Base-by-base conservation (phyloP, 108 stramenopile species). In the Conticribra guillardii region DNA sequence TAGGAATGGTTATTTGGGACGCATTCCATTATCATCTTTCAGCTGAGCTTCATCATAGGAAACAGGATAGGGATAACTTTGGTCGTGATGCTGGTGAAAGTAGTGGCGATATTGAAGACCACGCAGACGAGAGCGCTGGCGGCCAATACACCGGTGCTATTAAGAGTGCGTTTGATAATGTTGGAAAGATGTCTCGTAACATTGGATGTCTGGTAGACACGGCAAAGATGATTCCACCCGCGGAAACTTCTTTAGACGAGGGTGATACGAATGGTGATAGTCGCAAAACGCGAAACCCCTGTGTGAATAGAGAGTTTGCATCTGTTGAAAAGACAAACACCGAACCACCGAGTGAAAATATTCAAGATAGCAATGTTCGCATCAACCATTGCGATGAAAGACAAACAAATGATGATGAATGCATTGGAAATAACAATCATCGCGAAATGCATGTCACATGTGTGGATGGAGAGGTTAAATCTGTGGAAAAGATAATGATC, bases 1-100 rank as follows among this genome's bases (percentile, higher is more conserved):
- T 76, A 41, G 75, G 75, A 27, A 63, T 76, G 60, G 34, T 76
- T 5, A 61, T 64, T 23, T 49, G 60, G 59, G 75, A 76, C 63
- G 53, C 61, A 44, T 76, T 76, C 60, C 24, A 27, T 33, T 60
- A 76, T 47, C 54, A 69, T 68, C 75, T 76, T 2, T 63, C 45
- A 24, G 30, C 24, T 24, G 75, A 76, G 48, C 21, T 76, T 2
- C 45, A 51, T 16, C 60, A 65, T 15, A 51, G 67, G 21, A 76
- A 44, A 47, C 49, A 37, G 37, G 66, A 30, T 21, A 26, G 46
- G 0, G 15, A 44, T 11, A 44, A 44, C 15, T 11, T 28, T 2
- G 27, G 37, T 23, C 3, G 45, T 1, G 8, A 19, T 1, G 65
- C 37, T 27, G 59, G 28, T 33, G 51, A 37, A 27, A 45, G 52